Base-by-base conservation (phyloP, 768 basidiomycete species). In the Suillus subaureus region DNA sequence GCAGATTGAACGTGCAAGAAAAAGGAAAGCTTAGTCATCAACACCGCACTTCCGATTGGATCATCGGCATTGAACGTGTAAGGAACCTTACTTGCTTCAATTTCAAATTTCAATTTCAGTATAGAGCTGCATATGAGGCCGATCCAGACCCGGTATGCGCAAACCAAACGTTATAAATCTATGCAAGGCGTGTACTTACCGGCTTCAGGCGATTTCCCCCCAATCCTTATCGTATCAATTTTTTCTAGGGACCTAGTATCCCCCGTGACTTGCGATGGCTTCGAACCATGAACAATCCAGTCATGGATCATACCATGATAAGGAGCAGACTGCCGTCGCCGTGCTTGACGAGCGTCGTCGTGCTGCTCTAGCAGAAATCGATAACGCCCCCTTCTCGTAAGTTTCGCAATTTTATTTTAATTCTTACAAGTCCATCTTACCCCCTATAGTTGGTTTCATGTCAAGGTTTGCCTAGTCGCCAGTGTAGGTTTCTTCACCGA, bases 401-500 rank as follows among this genome's bases (percentile, higher is more conserved):
- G 89, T 72, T 4, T 60, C 65, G 1, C 13, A 2, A 49, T 26
- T 15, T 26, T 15, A 40, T 56, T 13, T 49, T 39, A 21, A 3
- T 39, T 21, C 12, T 64, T 2, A 39, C 61, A 61, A 64, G 12
- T 54, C 57, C 23, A 51, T 61, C 64, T 45, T 64, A 39, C 67
- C 54, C 49, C 2, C 21, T n/a, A n/a, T 64, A 91, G 91, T 8
- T 92, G 89, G 88, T 95, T 94, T 81, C 94, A 96, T 71, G 88
- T 89, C 64, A 94, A 93, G 77, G 84, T 89, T 67, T 87, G 86
- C 71, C 69, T 87, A 64, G 85, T 85, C 12, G 80, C 92, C 3
- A 92, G 94, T 70, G 90, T 90, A 9, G 94, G 94, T 33, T 96
- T 96, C 84, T 96, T 95, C 82, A 94, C 94, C 56, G 94, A 93